Evolutionary conservation across 805 yeast genomes (phyloP).

Genomic region (Kodamaea leandrae): DNA sequence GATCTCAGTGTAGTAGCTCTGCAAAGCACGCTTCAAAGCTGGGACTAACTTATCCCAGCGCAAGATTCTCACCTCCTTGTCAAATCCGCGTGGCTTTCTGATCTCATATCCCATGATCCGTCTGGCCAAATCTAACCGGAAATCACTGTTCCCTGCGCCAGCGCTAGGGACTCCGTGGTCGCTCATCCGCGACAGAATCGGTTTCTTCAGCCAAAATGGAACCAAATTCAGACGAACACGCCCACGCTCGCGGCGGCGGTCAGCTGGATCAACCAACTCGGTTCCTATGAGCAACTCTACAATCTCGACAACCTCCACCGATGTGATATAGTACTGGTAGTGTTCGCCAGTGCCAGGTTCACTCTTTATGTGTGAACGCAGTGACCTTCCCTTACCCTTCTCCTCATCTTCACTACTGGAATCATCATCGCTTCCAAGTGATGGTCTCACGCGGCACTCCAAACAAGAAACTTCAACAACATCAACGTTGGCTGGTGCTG

Average conservation of each 20-base stretch:
- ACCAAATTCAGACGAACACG: conserved; percentile 63
- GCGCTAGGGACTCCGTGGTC: conserved; percentile 15
- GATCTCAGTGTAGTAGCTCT: conserved; percentile 61
- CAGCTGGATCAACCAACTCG: conserved; percentile 43
- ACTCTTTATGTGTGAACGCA: conserved; percentile 12
- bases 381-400: neutral
- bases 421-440: conserved; percentile 29
- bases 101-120: conserved; percentile 62
- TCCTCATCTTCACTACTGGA: conserved; percentile 25
- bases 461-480: conserved; percentile 61
- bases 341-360: conserved; percentile 28
- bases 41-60: conserved; percentile 59
- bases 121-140: conserved; percentile 55
- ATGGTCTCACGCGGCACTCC: conserved; percentile 35
- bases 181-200: conserved; percentile 47
- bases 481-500: conserved; percentile 36
- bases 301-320: conserved; percentile 65
- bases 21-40: conserved; percentile 61
- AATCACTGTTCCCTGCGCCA: conserved; percentile 29
- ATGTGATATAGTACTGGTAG: conserved; percentile 52
- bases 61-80: conserved; percentile 62
- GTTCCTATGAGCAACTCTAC: conserved; percentile 60
- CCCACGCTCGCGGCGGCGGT: conserved; percentile 62
- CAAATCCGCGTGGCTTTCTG: conserved; percentile 66
- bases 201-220: conserved; percentile 64